Evolutionary conservation across 495 filamentous ascomycete genomes (phyloP), one percentile per base, ranked within the genome.

Genomic region (Amniculicola lignicola): DNA sequence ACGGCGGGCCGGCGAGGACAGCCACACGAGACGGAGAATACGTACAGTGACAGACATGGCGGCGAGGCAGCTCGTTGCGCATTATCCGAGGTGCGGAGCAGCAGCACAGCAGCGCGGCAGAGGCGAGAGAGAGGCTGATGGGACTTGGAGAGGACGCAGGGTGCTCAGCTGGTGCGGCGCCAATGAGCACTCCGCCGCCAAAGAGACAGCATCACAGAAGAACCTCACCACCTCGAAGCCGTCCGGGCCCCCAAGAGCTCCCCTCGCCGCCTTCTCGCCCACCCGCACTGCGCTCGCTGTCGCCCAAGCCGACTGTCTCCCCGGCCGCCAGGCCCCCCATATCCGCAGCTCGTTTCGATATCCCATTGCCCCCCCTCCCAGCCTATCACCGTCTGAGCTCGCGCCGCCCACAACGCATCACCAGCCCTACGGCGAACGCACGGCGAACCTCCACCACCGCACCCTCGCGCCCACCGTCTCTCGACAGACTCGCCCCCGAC

Each of bases 31-130:
- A n/a, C n/a, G n/a, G n/a, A n/a, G n/a, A n/a, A n/a, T n/a, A 54
- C 66, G 41, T 60, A 70, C 67, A 4, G 67, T 70, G 51, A 70
- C 65, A 49, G 65, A 70, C 65, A 70, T 68, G 54, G 43, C 44
- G 15, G 41, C 9, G 15, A 36, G 4, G 35, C 44, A 45, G 52
- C 19, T 12, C 16, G 57, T 25, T 23, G 48, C 22, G 28, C 47
- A 52, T 41, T 15, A 22, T 27, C 21, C 23, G 25, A 18, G 15
- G 18, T 15, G 21, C 15, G 54, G 10, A 12, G 23, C 22, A 18
- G 16, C 5, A 14, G n/a, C n/a, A 21, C 49, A 41, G 23, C 49
- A 42, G 16, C 49, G 49, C 21, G 25, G 11, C 43, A n/a, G n/a
- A n/a, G n/a, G n/a, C n/a, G n/a, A n/a, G n/a, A n/a, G n/a, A n/a